Conservation (phyloP, 1,284 basidiomycete species). For the Pterulicium gracile region DNA sequence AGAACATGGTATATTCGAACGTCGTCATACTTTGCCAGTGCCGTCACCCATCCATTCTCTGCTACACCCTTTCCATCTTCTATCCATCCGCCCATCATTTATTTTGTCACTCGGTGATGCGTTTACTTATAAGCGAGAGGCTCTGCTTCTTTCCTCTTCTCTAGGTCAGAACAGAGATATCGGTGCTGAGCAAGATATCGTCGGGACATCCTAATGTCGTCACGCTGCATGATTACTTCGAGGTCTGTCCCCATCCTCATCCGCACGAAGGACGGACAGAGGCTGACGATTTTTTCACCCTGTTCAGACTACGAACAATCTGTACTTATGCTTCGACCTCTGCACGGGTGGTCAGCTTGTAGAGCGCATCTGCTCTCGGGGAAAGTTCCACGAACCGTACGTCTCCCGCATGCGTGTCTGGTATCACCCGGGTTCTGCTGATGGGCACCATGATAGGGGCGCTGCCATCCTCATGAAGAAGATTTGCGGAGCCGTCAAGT, state of each 20-base stretch:
- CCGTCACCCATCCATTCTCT: no score
- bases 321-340: constrained; percentile 92
- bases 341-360: constrained; percentile 98
- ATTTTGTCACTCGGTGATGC: constrained; percentile 3
- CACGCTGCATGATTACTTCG: constrained; percentile 94
- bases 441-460: no score
- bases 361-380: constrained; percentile 95
- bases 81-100: no score
- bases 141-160: no score
- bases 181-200: constrained; percentile 90
- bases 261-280: neutral
- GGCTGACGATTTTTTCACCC: neutral
- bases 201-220: constrained; percentile 86
- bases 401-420: no score
- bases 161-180: constrained; percentile 94
- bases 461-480: constrained; percentile 85
- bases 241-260: constrained; percentile 36
- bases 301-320: constrained; percentile 78
- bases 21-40: constrained; percentile 5
- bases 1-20: constrained; percentile 63
- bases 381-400: constrained; percentile 91
- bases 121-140: constrained; percentile 4
- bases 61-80: no score
- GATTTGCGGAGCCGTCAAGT: constrained; percentile 80
- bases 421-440: no score